Evolutionary conservation across 2,329 filamentous ascomycete genomes (phyloP).

Genomic region (Talaromyces sp.): DNA sequence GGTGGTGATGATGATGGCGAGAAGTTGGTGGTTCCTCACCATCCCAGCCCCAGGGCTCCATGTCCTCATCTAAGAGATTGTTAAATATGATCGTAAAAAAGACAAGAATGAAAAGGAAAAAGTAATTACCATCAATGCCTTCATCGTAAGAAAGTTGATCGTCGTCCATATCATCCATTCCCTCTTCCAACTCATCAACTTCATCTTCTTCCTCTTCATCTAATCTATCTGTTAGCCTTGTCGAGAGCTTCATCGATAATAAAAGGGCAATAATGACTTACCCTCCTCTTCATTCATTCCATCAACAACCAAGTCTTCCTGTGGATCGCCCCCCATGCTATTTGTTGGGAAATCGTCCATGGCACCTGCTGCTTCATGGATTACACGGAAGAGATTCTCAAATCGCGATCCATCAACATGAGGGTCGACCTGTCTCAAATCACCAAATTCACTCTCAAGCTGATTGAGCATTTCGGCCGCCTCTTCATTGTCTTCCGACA

Average conservation of each 20-base stretch:
- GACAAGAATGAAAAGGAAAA: slow-evolving; percentile 15
- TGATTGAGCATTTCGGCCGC: slow-evolving; percentile 43
- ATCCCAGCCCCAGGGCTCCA: slow-evolving; percentile 51
- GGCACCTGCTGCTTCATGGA: slow-evolving; percentile 41
- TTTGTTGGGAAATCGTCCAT: slow-evolving; percentile 44
- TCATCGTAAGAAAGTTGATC: slow-evolving; percentile 42
- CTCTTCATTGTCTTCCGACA: slow-evolving; percentile 46
- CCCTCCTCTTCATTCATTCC: slow-evolving; percentile 59
- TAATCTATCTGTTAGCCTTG: slow-evolving; percentile 42
- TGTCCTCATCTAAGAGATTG: slow-evolving; percentile 32
- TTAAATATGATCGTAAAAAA: slow-evolving; percentile 31
- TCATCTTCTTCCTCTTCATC: slow-evolving; percentile 56
- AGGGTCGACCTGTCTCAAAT: slow-evolving; percentile 40
- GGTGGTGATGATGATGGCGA: slow-evolving; percentile 34
- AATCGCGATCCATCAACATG: slow-evolving; percentile 42
- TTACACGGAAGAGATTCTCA: slow-evolving; percentile 46
- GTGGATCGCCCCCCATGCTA: slow-evolving; percentile 48
- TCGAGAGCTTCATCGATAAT: slow-evolving; percentile 20
- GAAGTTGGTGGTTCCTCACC: slow-evolving; percentile 50
- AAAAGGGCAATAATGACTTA: slow-evolving; percentile 26
- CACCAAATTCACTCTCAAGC: slow-evolving; percentile 41
- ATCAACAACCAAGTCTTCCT: slow-evolving; percentile 50
- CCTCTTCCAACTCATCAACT: slow-evolving; percentile 30
- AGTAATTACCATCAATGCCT: slow-evolving; percentile 34
- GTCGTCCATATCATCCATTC: slow-evolving; percentile 45